Base-by-base conservation (phyloP, 164 flowering plant species). In the Piper longum region DNA sequence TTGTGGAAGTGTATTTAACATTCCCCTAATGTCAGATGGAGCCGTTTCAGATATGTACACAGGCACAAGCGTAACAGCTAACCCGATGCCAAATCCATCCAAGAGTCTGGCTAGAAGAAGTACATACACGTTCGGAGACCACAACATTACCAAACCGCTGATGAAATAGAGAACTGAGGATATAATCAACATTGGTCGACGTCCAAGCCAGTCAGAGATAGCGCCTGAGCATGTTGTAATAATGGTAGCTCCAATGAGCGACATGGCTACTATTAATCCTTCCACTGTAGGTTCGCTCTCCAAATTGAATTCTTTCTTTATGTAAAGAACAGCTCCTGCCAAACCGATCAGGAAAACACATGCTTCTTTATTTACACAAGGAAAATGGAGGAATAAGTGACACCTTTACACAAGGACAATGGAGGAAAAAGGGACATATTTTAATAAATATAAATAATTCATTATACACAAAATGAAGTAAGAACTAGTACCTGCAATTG, bases 31-130 rank as follows among this genome's bases (percentile, higher is more conserved):
- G 4, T 92, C 93, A 39, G 98, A 68, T 41, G 98, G 98, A 56
- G 98, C 95, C 7, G 95, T 92, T 76, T 92, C 98, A 41, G 98
- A 92, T 69, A 92, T 86, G 67, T 92, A 92, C 4, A 92, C 71
- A 2, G 98, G 98, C 43, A 83, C 82, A 61, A 89, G 85, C 43
- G 98, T 92, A 14, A 87, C 95, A 0, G 95, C 91, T 9, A 92
- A 74, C 17, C 98, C 98, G 64, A 87, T 72, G 36, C 95, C 96
- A 70, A 92, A 92, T 19, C 98, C 98, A 73, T 92, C 95, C 40
- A 92, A 57, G 5, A 92, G 81, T 72, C 98, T 80, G 9, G 84
- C 98, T 43, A 87, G 26, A 42, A 83, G 88, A 40, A 92, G 78
- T 8, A 87, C 75, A 69, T 84, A 87, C 16, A 92, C 95, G 77